These are phyloP conservation scores for Schizonepeta tenuifolia DNA, from an alignment of 257 asterid genomes.

Conservation along the genomic window DNA sequence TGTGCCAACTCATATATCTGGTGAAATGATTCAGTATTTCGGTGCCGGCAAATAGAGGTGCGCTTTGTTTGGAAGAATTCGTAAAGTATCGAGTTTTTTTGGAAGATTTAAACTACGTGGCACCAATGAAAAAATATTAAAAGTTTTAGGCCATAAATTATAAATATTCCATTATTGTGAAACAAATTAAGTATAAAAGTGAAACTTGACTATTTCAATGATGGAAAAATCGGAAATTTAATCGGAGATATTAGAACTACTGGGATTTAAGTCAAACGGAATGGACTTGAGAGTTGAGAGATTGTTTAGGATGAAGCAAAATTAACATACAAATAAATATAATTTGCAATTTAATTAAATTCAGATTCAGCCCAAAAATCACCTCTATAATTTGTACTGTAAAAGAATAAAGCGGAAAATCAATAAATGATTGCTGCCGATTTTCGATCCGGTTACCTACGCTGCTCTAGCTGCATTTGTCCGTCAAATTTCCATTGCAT, in stretches of 20 bases:
- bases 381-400: not conserved
- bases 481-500: not conserved
- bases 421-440: conserved; percentile 19
- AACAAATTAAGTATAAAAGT: not conserved
- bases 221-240: not conserved
- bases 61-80: too few relatives aligned
- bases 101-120: too few relatives aligned
- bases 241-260: not conserved
- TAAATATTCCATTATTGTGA: too few relatives aligned
- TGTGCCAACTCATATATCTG: too few relatives aligned
- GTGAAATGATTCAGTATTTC: too few relatives aligned
- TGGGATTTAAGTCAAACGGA: conserved; percentile 5
- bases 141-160: too few relatives aligned
- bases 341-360: not conserved
- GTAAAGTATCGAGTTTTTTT: too few relatives aligned
- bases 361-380: not conserved
- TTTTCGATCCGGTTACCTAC: conserved; percentile 22
- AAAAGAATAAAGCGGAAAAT: not conserved
- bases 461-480: not conserved
- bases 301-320: not conserved
- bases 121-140: too few relatives aligned
- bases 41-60: too few relatives aligned
- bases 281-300: not conserved
- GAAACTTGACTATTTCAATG: not conserved
- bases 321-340: not conserved